Percentiles rank a stretch among this genome's conserved stretches.
Conservation (phyloP, 495 filamentous ascomycete species). For the Cetradonia linearis region DNA sequence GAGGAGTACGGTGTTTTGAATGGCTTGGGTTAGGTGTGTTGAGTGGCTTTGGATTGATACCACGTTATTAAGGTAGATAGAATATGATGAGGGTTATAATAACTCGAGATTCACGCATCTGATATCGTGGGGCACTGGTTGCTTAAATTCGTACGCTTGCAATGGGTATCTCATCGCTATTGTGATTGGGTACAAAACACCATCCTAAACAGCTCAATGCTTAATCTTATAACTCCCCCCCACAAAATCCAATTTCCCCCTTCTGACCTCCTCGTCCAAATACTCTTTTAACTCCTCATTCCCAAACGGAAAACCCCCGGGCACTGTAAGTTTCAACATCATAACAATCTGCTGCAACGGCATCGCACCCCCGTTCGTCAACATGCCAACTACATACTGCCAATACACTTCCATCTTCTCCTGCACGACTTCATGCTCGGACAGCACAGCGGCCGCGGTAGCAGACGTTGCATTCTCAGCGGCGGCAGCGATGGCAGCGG, state of each 20-base stretch:
- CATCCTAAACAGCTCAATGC: slow-evolving; percentile 13
- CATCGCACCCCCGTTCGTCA: slow-evolving; percentile 84
- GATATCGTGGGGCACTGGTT: neutral
- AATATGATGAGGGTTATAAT: neutral
- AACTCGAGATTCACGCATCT: neutral
- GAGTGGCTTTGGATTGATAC: neutral
- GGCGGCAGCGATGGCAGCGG: slow-evolving; percentile 31
- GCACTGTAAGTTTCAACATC: slow-evolving; percentile 87
- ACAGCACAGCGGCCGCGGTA: slow-evolving; percentile 37
- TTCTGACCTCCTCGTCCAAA: slow-evolving; percentile 59
- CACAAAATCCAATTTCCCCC: slow-evolving; percentile 58
- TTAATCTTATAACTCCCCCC: slow-evolving; percentile 60
- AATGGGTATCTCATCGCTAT: neutral
- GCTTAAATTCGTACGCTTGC: neutral
- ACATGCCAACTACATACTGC: slow-evolving; percentile 87
- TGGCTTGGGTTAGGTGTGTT: neutral
- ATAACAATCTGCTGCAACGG: slow-evolving; percentile 68
- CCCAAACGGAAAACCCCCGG: slow-evolving; percentile 75
- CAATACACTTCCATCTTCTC: slow-evolving; percentile 80
- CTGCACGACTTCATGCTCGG: slow-evolving; percentile 42
- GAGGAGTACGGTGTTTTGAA: slow-evolving; percentile 45
- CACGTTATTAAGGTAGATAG: neutral
- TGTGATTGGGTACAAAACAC: neutral
- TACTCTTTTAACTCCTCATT: slow-evolving; percentile 70
- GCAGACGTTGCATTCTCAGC: slow-evolving; percentile 44